phyloP scores from a whole-genome alignment of 1,284 basidiomycete genomes.

The Ganoderma boninense region DNA sequence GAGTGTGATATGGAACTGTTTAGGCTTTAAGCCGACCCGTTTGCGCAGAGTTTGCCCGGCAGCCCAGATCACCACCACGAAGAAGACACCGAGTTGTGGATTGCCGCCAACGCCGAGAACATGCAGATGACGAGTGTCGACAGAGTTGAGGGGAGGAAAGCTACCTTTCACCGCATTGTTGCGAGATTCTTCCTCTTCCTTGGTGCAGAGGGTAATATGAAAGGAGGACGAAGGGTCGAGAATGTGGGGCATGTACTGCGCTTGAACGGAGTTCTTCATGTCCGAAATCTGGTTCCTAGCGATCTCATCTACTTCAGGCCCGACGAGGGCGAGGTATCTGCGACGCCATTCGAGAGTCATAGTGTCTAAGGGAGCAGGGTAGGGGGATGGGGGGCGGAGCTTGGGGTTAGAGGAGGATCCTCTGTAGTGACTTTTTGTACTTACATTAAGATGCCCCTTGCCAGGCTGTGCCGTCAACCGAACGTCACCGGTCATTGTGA shows the following conservation, averaged over 20 bases:
- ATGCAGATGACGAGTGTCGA: constrained; percentile 29
- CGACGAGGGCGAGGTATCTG: constrained; percentile 40
- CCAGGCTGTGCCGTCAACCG: not conserved
- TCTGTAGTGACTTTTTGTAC: not conserved
- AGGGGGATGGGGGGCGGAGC: not conserved
- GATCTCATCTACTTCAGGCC: constrained; percentile 43
- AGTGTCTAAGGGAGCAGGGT: not conserved
- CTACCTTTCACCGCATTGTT: constrained; percentile 13
- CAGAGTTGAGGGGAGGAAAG: constrained; percentile 17
- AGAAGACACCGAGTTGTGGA: constrained; percentile 46
- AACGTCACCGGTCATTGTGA: not conserved
- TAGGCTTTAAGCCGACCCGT: constrained; percentile 54
- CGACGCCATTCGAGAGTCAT: constrained; percentile 26
- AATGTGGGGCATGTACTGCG: constrained; percentile 17
- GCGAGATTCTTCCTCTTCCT: constrained; percentile 46
- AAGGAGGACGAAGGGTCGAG: constrained; percentile 37
- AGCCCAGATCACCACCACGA: constrained; percentile 64
- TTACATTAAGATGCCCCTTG: not conserved
- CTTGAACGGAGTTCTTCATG: constrained; percentile 14
- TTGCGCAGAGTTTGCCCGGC: constrained; percentile 59
- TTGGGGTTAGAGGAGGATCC: not conserved
- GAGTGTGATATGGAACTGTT: constrained; percentile 64
- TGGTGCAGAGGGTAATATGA: constrained; percentile 52
- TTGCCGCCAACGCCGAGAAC: constrained; percentile 52
- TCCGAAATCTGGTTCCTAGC: constrained; percentile 35